Conservation (phyloP, 2,329 filamentous ascomycete genomes). For the Scopulariopsis brevicaulis region DNA sequence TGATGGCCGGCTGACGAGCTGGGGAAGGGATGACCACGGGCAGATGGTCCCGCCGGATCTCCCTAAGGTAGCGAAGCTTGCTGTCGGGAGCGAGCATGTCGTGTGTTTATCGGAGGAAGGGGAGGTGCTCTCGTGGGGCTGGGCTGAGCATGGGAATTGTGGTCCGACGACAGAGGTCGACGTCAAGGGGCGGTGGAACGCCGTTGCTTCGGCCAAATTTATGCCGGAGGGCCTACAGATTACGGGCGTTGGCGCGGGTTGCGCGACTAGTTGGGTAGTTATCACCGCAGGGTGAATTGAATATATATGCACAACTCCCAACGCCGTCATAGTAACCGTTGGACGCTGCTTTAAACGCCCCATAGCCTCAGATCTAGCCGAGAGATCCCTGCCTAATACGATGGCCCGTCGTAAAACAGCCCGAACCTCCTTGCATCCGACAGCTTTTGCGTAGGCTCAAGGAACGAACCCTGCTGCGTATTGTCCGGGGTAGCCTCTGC, state of each 20-base stretch:
- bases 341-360: background rate
- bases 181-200: constrained; percentile 58
- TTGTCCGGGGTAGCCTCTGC: constrained; percentile 12
- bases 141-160: constrained; percentile 97
- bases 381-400: background rate
- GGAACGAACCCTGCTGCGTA: constrained; percentile 12
- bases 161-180: constrained; percentile 57
- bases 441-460: constrained; percentile 65
- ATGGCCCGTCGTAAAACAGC: constrained; percentile 21
- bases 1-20: constrained; percentile 52
- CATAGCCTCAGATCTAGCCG: background rate
- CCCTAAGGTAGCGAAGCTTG: constrained; percentile 49
- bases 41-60: constrained; percentile 59
- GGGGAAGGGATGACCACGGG: constrained; percentile 79
- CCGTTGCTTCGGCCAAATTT: constrained; percentile 47
- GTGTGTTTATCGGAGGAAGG: constrained; percentile 55
- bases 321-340: background rate
- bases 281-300: constrained; percentile 12
- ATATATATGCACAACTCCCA: background rate
- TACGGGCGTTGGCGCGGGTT: constrained; percentile 64
- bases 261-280: constrained; percentile 77
- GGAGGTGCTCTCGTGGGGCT: constrained; percentile 78
- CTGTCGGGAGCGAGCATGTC: constrained; percentile 84
- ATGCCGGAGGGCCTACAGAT: constrained; percentile 41
- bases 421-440: constrained; percentile 48